These are phyloP conservation scores for Pseudocercospora cruenta DNA, from an alignment of 2,329 filamentous ascomycete species.

Conservation along the genomic window DNA sequence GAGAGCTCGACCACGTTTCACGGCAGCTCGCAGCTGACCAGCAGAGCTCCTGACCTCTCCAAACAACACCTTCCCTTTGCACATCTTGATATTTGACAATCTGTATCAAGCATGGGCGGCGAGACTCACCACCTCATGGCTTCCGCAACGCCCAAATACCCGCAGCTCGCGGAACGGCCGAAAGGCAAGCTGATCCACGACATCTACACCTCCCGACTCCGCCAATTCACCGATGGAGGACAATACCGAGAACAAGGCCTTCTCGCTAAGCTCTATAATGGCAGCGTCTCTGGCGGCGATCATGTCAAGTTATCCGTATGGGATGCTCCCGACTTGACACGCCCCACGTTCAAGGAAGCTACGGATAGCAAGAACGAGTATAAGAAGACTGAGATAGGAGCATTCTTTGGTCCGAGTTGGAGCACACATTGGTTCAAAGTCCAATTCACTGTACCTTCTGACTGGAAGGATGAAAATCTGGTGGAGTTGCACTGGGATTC, in stretches of 20 bases:
- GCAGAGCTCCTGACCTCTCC: neutral
- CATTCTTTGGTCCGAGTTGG: constrained; percentile 91
- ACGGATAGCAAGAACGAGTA: constrained; percentile 68
- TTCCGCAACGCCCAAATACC: constrained; percentile 46
- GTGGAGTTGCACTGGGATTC: constrained; percentile 98
- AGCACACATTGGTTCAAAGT: constrained; percentile 97
- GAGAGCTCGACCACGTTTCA: constrained; percentile 1
- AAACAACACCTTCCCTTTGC: neutral
- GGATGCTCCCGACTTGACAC: constrained; percentile 70
- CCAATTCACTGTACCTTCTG: constrained; percentile 72
- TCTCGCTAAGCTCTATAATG: constrained; percentile 73
- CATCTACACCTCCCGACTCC: constrained; percentile 83
- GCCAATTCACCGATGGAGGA: constrained; percentile 76
- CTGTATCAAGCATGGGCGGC: constrained; percentile 41
- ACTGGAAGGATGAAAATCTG: constrained; percentile 74
- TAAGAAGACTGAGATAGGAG: constrained; percentile 72
- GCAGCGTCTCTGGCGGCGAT: constrained; percentile 66
- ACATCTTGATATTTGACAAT: constrained; percentile 11
- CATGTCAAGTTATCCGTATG: constrained; percentile 76
- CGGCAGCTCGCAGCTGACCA: neutral
- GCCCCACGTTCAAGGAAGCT: constrained; percentile 86
- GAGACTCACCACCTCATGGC: constrained; percentile 35
- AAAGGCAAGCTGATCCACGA: constrained; percentile 79
- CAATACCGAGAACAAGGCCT: constrained; percentile 55
- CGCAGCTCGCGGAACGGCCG: constrained; percentile 55